Percentiles rank a stretch among this genome's conserved stretches.
Evolutionary conservation across 1,139 yeast species (phyloP).

Genomic region (Suhomyces wounanorum): DNA sequence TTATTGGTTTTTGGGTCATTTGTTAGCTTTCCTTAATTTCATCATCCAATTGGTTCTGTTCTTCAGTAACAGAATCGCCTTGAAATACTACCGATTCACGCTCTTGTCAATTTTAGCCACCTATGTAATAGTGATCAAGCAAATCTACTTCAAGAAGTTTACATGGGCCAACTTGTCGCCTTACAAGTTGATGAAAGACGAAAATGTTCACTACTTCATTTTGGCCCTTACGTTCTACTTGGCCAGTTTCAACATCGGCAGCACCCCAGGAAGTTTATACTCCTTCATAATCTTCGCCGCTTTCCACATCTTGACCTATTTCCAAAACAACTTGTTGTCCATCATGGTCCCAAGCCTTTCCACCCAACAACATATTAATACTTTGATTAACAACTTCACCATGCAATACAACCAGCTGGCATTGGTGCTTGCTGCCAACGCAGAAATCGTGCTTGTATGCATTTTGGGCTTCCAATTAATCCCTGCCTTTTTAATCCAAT

Average conservation of each 20-base stretch:
- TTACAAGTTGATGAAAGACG: conserved; percentile 38
- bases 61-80: conserved; percentile 28
- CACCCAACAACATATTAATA: conserved; percentile 18
- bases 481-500: conserved; percentile 20
- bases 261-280: conserved; percentile 43
- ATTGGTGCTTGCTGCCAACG: conserved; percentile 46
- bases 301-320: conserved; percentile 57
- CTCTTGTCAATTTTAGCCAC: conserved; percentile 47
- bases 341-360: conserved; percentile 15
- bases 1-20: conserved; percentile 57
- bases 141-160: conserved; percentile 39
- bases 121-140: conserved; percentile 50
- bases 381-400: conserved; percentile 37
- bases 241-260: conserved; percentile 33
- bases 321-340: conserved; percentile 30
- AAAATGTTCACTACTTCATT: conserved; percentile 51
- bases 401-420: conserved; percentile 48
- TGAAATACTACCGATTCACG: conserved; percentile 39
- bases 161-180: conserved; percentile 17
- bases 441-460: conserved; percentile 40
- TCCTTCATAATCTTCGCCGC: conserved; percentile 59
- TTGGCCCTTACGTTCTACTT: conserved; percentile 43
- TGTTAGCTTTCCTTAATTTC: conserved; percentile 39
- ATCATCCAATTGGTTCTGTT: conserved; percentile 34
- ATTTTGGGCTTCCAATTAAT: conserved; percentile 27